Percentiles rank a stretch among this genome's conserved stretches.
These are phyloP conservation scores for Cladosporium colombiae DNA, from an alignment of 2,329 filamentous ascomycete genomes.

Conservation along the genomic window DNA sequence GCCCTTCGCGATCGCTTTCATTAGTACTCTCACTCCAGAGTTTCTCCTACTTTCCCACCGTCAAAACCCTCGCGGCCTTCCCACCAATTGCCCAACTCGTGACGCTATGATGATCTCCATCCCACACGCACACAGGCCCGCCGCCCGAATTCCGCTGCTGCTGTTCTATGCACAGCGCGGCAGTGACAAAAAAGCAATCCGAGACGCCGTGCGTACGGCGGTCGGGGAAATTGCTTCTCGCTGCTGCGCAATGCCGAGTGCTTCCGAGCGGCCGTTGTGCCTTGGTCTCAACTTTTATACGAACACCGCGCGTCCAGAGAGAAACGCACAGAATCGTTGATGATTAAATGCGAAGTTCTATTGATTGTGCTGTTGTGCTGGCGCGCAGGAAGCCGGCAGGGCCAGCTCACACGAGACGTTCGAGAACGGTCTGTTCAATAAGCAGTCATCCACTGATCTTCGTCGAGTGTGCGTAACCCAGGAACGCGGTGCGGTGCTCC, in stretches of 20 bases:
- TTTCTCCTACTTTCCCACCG: not conserved
- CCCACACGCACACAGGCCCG: not conserved
- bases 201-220: not conserved
- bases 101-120: not conserved
- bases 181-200: conserved; percentile 1
- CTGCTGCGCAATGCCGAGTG: not conserved
- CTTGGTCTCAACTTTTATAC: not conserved
- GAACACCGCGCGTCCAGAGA: not conserved
- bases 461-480: not conserved
- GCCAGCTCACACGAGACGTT: not conserved
- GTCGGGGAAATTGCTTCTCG: conserved; percentile 1
- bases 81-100: not conserved
- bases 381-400: not conserved
- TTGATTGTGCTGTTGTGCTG: not conserved
- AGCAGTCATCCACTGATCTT: not conserved
- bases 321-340: not conserved
- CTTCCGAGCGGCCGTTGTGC: conserved; percentile 1
- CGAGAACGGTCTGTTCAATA: not conserved
- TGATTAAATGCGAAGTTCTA: not conserved
- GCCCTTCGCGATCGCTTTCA: not conserved
- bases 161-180: not conserved
- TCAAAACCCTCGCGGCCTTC: not conserved
- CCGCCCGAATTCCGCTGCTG: not conserved
- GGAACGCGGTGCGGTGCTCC: not conserved
- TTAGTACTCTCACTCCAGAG: not conserved